phyloP scores from a whole-genome alignment of 768 basidiomycete genomes.

The Amanita pallidorosea region DNA sequence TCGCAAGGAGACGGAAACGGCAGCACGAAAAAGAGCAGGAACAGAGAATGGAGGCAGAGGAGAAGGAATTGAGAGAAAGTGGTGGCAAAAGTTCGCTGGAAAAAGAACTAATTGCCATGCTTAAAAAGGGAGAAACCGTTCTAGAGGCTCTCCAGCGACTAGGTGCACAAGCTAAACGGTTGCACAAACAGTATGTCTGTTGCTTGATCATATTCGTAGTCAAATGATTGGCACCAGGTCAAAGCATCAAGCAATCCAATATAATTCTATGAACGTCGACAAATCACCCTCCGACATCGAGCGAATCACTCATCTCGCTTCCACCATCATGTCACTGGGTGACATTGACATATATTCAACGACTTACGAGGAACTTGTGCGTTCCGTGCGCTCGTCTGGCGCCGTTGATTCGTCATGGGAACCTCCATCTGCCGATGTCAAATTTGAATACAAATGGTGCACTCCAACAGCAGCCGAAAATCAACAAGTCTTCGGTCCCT shows the following conservation, averaged over 20 bases:
- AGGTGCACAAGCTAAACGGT: constrained; percentile 56
- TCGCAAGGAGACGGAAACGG: constrained; percentile 66
- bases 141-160: constrained; percentile 82
- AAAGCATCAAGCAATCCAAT: neutral
- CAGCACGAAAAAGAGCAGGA: constrained; percentile 63
- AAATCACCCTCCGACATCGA: constrained; percentile 52
- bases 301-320: constrained; percentile 74
- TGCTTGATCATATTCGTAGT: neutral
- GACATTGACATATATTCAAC: constrained; percentile 81
- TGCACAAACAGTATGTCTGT: constrained; percentile 19
- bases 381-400: constrained; percentile 62
- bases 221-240: neutral
- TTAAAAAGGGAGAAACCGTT: constrained; percentile 88
- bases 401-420: constrained; percentile 58
- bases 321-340: constrained; percentile 78
- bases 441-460: constrained; percentile 80
- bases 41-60: constrained; percentile 62
- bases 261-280: constrained; percentile 27
- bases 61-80: constrained; percentile 56
- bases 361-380: constrained; percentile 79
- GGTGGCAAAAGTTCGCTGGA: constrained; percentile 59
- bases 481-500: constrained; percentile 67
- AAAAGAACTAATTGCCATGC: constrained; percentile 54
- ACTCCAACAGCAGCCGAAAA: constrained; percentile 34
- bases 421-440: constrained; percentile 65